These are phyloP conservation scores for Melocanna baccifera DNA, from an alignment of 176 grass and related monocot species.

Conservation along the genomic window DNA sequence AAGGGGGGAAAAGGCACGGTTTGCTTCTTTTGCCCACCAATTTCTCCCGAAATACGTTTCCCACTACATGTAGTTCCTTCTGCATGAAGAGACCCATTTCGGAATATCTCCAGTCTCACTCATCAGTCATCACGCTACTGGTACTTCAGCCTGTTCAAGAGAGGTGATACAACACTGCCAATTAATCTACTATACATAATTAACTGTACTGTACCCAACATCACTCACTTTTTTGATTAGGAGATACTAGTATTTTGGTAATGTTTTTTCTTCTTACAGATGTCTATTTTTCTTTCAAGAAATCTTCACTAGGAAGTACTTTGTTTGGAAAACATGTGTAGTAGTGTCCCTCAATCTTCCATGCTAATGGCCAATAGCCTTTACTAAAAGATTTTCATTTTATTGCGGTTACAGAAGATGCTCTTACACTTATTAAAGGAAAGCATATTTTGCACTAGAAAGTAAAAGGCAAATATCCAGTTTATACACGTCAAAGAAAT, in stretches of 20 bases:
- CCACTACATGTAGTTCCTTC: not conserved
- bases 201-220: not conserved
- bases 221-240: not conserved
- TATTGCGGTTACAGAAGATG: not conserved
- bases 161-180: not conserved
- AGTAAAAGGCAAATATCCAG: not conserved
- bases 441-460: not conserved
- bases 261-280: no score
- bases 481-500: not conserved
- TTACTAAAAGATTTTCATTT: not conserved
- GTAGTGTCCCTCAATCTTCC: not conserved
- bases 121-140: not conserved
- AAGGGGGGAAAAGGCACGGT: not conserved
- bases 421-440: not conserved
- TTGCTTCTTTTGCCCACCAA: conserved; percentile 15
- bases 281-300: not conserved
- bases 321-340: not conserved
- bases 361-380: not conserved
- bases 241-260: not conserved
- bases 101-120: not conserved
- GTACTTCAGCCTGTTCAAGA: not conserved
- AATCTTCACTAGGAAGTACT: not conserved
- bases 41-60: not conserved
- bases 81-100: not conserved
- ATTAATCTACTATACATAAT: not conserved